Conservation (phyloP, 495 filamentous ascomycete genomes). For the Hyaloscypha bicolor region DNA sequence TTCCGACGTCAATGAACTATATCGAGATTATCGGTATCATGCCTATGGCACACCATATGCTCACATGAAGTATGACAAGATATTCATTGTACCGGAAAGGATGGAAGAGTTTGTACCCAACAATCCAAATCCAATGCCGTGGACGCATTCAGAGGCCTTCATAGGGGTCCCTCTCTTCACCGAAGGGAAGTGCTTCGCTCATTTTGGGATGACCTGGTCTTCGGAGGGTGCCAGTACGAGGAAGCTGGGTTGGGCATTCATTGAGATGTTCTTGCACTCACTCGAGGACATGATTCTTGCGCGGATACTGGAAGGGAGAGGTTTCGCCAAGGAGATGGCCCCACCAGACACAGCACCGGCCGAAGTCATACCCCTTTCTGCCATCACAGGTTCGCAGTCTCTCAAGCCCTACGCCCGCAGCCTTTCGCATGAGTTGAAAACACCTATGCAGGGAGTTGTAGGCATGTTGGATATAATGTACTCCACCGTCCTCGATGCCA, state of each 20-base stretch:
- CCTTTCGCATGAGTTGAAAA: slow-evolving; percentile 78
- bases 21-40: slow-evolving; percentile 64
- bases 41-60: slow-evolving; percentile 63
- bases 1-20: slow-evolving; percentile 51
- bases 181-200: slow-evolving; percentile 69
- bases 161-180: slow-evolving; percentile 73
- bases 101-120: slow-evolving; percentile 59
- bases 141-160: slow-evolving; percentile 64
- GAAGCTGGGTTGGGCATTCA: slow-evolving; percentile 65
- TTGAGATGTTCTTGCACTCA: slow-evolving; percentile 75
- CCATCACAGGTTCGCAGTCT: slow-evolving; percentile 60
- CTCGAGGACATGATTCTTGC: slow-evolving; percentile 71
- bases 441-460: slow-evolving; percentile 84
- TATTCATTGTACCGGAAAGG: slow-evolving; percentile 69
- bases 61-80: slow-evolving; percentile 74
- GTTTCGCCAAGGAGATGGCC: slow-evolving; percentile 38
- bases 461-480: slow-evolving; percentile 89
- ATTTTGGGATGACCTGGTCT: slow-evolving; percentile 79
- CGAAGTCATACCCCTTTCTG: slow-evolving; percentile 52
- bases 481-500: slow-evolving; percentile 72
- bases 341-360: slow-evolving; percentile 31
- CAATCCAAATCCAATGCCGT: slow-evolving; percentile 62
- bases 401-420: slow-evolving; percentile 79
- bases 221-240: slow-evolving; percentile 58
- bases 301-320: slow-evolving; percentile 55